phyloP scores from a whole-genome alignment of 768 basidiomycete species.

The Boletus tylopilopsis region DNA sequence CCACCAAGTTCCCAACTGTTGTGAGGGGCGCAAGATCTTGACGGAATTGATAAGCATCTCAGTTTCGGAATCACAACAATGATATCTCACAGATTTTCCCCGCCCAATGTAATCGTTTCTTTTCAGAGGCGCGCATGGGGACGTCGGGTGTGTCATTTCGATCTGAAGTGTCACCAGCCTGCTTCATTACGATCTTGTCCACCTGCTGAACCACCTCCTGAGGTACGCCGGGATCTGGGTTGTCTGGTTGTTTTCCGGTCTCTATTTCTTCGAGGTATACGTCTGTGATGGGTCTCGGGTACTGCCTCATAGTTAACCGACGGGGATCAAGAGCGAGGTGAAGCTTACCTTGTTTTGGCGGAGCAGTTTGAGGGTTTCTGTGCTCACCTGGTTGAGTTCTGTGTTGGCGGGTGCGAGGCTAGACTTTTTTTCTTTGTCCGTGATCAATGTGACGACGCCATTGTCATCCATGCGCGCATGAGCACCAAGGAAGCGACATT shows the following conservation, averaged over 20 bases:
- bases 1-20: conserved; percentile 90
- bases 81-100: conserved; percentile 73
- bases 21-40: conserved; percentile 78
- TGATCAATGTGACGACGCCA: conserved; percentile 41
- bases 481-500: conserved; percentile 85
- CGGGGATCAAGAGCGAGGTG: background rate
- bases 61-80: background rate
- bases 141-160: conserved; percentile 65
- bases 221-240: background rate
- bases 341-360: conserved; percentile 61
- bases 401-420: conserved; percentile 41
- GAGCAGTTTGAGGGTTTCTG: conserved; percentile 56
- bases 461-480: conserved; percentile 55
- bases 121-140: conserved; percentile 70
- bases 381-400: conserved; percentile 69
- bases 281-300: conserved; percentile 59
- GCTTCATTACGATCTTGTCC: conserved; percentile 27
- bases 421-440: conserved; percentile 60
- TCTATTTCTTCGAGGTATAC: conserved; percentile 57
- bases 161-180: conserved; percentile 34
- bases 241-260: conserved; percentile 19
- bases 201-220: background rate
- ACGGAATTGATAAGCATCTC: conserved; percentile 29
- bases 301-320: conserved; percentile 38
- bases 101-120: conserved; percentile 81